These are phyloP conservation scores for Cruciata laevipes DNA, from an alignment of 257 asterid genomes.

Conservation along the genomic window DNA sequence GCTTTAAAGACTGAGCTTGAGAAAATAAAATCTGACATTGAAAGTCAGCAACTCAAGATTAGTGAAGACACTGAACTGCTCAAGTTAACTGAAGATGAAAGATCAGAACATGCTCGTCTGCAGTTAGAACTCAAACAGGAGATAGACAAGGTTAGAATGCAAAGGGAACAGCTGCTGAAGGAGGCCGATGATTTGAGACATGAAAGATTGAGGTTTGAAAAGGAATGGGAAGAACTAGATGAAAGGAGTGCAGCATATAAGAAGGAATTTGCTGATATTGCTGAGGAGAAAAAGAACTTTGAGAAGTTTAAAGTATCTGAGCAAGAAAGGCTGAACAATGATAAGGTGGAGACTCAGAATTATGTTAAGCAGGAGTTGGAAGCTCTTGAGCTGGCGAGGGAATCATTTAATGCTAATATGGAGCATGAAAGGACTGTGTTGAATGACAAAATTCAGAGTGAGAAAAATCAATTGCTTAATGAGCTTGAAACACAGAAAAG, in stretches of 20 bases:
- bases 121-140: slow-evolving; percentile 80
- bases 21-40: slow-evolving; percentile 49
- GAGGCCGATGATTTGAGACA: slow-evolving; percentile 75
- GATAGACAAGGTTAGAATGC: slow-evolving; percentile 66
- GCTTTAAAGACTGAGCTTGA: slow-evolving; percentile 57
- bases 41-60: slow-evolving; percentile 45
- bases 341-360: slow-evolving; percentile 63
- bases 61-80: slow-evolving; percentile 62
- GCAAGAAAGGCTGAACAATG: slow-evolving; percentile 62
- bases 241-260: slow-evolving; percentile 50
- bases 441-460: slow-evolving; percentile 49
- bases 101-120: slow-evolving; percentile 57
- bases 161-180: slow-evolving; percentile 55
- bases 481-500: slow-evolving; percentile 64
- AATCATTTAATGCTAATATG: slow-evolving; percentile 71
- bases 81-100: slow-evolving; percentile 78
- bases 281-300: slow-evolving; percentile 40
- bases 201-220: slow-evolving; percentile 84
- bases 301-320: slow-evolving; percentile 53
- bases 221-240: slow-evolving; percentile 95
- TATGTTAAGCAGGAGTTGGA: slow-evolving; percentile 66
- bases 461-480: slow-evolving; percentile 50
- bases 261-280: slow-evolving; percentile 56
- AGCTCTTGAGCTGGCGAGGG: slow-evolving; percentile 59
- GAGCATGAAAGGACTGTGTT: slow-evolving; percentile 63